Conservation (phyloP, 2,329 filamentous ascomycete genomes). For the Lasiodiplodia theobromae region DNA sequence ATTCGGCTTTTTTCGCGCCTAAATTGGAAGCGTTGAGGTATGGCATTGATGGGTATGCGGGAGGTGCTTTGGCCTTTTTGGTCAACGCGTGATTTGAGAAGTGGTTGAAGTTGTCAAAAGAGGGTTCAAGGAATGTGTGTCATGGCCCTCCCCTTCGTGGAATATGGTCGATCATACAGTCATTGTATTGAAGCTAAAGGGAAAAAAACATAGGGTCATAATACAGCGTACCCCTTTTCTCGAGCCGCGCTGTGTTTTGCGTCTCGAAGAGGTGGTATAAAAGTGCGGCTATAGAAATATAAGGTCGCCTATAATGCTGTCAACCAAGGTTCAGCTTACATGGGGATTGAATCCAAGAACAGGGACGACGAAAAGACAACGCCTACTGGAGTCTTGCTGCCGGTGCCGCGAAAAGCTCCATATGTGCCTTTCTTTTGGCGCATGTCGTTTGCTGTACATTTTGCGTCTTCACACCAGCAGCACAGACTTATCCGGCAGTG, state of each 20-base stretch:
- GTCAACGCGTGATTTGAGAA: neutral
- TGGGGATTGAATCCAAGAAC: too few species aligned
- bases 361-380: too few species aligned
- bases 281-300: neutral
- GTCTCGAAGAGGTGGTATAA: neutral
- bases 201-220: neutral
- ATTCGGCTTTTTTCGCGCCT: constrained; percentile 66
- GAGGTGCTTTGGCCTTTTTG: constrained; percentile 59
- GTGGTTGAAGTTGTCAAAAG: neutral
- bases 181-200: neutral
- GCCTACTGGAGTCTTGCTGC: too few species aligned
- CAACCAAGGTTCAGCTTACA: too few species aligned
- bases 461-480: neutral
- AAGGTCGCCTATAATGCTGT: neutral
- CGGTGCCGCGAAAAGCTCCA: neutral
- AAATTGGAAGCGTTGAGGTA: constrained; percentile 63
- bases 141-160: neutral
- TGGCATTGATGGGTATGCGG: constrained; percentile 59
- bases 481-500: constrained; percentile 1
- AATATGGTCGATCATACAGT: neutral
- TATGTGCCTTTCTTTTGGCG: neutral
- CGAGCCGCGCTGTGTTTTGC: neutral
- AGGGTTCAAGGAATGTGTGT: neutral
- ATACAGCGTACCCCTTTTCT: neutral
- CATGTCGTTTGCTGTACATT: neutral